Evolutionary conservation across 1,284 basidiomycete genomes (phyloP), one percentile per base, ranked within the genome.

Genomic region (Gomphus bonarii): DNA sequence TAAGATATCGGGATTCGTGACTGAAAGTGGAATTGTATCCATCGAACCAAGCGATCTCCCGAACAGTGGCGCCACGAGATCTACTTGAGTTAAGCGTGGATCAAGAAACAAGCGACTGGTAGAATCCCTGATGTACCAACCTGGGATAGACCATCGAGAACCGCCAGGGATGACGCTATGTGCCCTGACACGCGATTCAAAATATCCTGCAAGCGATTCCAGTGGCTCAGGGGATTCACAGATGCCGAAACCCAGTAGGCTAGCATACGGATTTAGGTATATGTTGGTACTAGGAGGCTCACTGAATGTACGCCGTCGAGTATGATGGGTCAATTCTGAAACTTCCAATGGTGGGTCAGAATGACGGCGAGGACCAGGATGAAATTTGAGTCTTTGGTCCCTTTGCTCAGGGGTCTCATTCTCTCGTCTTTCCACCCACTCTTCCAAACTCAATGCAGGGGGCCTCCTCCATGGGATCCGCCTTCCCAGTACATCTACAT

Each of bases 391-490:
- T 22, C 50, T 51, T n/a, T 51, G 4, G 22, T 42, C 40, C 12
- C 35, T 6, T 20, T 43, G 20, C 20, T 25, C 22, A 1, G 51
- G 25, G 12, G 35, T 57, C 38, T 57, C 55, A 12, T 42, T 51
- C 38, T 58, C 56, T n/a, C 50, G 22, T 10, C 30, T 30, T 36
- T 53, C 25, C 28, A 58, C 50, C 56, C 56, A 58, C 49, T 58
- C 56, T 30, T 58, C 38, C 28, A 58, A 36, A 25, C n/a, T 52
- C 3, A 25, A 35, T 7, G 50, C 56, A 10, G 36, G 31, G 7
- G 56, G 56, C 35, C 50, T 44, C 9, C 35, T 28, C 56, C 56
- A 58, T 28, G 56, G 56, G 36, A 58, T 53, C 30, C 56, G 49
- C 18, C 50, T 42, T n/a, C 56, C 56, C 16, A 53, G 42, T 8